A percentile compares a stretch with the other conserved stretches of the same genome.
These are phyloP conservation scores for Sporothrix variecibatus DNA, from an alignment of 2,329 filamentous ascomycete species.

Conservation along the genomic window DNA sequence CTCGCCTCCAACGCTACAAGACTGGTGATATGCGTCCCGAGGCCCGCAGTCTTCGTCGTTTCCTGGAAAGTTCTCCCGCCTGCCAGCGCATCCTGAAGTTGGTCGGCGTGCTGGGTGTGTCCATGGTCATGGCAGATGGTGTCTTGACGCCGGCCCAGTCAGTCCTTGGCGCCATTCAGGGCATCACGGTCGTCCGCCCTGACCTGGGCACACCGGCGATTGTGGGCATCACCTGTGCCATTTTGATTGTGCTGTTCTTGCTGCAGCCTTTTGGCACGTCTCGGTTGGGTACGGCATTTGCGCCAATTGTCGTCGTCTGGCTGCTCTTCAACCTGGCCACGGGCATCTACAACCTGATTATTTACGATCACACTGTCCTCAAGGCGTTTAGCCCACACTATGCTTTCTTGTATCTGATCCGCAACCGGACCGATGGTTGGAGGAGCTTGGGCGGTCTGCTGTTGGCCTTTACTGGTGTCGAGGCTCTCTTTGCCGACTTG, in stretches of 20 bases:
- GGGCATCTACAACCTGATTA: conserved; percentile 63
- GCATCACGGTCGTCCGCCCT: conserved; percentile 58
- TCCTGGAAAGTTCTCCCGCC: conserved; percentile 58
- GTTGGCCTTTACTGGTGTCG: conserved; percentile 75
- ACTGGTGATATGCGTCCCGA: conserved; percentile 57
- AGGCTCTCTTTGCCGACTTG: conserved; percentile 76
- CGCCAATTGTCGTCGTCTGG: conserved; percentile 69
- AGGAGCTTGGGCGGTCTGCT: conserved; percentile 68
- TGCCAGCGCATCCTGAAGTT: conserved; percentile 58
- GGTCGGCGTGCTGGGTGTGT: conserved; percentile 65
- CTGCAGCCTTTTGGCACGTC: conserved; percentile 66
- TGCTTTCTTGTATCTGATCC: conserved; percentile 61
- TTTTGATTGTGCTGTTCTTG: conserved; percentile 63
- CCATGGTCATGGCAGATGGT: conserved; percentile 65
- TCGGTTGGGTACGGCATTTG: conserved; percentile 61
- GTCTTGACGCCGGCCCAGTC: conserved; percentile 70
- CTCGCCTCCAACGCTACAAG: conserved; percentile 55
- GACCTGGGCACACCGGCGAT: conserved; percentile 59
- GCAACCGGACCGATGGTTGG: conserved; percentile 64
- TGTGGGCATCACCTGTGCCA: conserved; percentile 64
- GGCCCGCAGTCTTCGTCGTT: conserved; percentile 54
- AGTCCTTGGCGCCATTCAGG: conserved; percentile 69
- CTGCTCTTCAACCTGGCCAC: conserved; percentile 63
- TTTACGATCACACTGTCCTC: conserved; percentile 55
- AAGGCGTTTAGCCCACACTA: conserved; percentile 61